These are phyloP conservation scores for Bromus sterilis DNA, from an alignment of 176 grass and related monocot genomes.

Conservation along the genomic window DNA sequence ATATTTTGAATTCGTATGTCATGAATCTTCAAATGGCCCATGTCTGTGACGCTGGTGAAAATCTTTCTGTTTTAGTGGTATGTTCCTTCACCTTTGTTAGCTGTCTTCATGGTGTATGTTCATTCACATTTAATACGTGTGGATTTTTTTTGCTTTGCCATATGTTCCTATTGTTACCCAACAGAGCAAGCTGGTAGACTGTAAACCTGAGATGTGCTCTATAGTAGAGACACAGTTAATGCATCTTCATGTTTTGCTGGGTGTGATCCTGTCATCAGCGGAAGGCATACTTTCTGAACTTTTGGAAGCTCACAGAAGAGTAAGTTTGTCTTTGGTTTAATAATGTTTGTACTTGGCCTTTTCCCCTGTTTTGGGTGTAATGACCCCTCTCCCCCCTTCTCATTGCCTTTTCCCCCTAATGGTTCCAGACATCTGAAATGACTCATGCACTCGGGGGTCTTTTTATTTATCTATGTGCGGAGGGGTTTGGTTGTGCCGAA, in stretches of 20 bases:
- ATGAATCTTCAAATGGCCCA: slow-evolving; percentile 49
- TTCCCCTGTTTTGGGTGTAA: not conserved
- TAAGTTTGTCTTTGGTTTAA: slow-evolving; percentile 26
- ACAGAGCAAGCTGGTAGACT: slow-evolving; percentile 26
- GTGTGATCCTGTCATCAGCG: slow-evolving; percentile 43
- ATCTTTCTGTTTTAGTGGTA: slow-evolving; percentile 45
- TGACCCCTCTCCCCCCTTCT: not conserved
- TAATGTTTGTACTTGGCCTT: not conserved
- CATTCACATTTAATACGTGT: slow-evolving; percentile 12
- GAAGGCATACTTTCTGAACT: slow-evolving; percentile 88
- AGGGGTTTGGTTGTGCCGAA: slow-evolving; percentile 76
- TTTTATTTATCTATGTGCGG: slow-evolving; percentile 64
- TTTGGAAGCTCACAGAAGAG: slow-evolving; percentile 63
- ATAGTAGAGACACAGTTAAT: slow-evolving; percentile 48
- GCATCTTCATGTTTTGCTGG: slow-evolving; percentile 54
- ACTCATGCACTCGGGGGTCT: slow-evolving; percentile 70
- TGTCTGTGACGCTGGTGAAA: slow-evolving; percentile 51
- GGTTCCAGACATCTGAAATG: slow-evolving; percentile 74
- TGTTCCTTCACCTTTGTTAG: slow-evolving; percentile 24
- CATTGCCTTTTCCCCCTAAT: not conserved
- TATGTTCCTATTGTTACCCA: slow-evolving; percentile 19
- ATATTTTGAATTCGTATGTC: slow-evolving; percentile 56
- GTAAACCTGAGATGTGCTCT: slow-evolving; percentile 49
- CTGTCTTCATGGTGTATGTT: slow-evolving; percentile 27
- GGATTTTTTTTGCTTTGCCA: not conserved